phyloP scores from a whole-genome alignment of 2,329 filamentous ascomycete genomes.

The Dactylellina cionopaga region DNA sequence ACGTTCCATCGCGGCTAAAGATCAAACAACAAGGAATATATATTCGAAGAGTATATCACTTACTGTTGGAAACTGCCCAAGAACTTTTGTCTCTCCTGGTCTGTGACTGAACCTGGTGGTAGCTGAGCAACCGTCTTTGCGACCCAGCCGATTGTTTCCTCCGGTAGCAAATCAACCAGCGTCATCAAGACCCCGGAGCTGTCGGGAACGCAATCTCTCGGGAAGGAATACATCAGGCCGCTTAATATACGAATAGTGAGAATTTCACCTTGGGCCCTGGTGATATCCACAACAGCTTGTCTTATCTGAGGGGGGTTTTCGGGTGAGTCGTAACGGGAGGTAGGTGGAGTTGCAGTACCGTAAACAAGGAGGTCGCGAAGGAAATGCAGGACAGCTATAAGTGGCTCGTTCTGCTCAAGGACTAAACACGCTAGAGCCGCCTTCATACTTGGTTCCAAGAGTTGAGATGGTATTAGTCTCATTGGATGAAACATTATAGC shows the following conservation, averaged over 20 bases:
- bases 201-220: conserved; percentile 92
- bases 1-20: neutral
- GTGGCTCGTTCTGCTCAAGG: conserved; percentile 88
- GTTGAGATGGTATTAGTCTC: conserved; percentile 79
- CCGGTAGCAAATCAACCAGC: conserved; percentile 85
- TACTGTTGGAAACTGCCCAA: conserved; percentile 79
- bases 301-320: conserved; percentile 75
- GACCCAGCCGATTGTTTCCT: conserved; percentile 82
- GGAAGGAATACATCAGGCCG: conserved; percentile 99
- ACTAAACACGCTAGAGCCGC: conserved; percentile 87
- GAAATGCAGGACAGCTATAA: conserved; percentile 92
- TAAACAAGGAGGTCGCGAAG: conserved; percentile 90
- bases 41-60: conserved; percentile 19
- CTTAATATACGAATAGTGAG: conserved; percentile 90
- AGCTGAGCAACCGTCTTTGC: conserved; percentile 84
- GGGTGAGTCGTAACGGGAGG: conserved; percentile 68
- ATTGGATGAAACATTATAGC: conserved; percentile 92
- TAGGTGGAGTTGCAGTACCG: conserved; percentile 73
- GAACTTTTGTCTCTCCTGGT: conserved; percentile 81
- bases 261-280: conserved; percentile 75
- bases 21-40: neutral
- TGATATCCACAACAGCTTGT: conserved; percentile 76
- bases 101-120: conserved; percentile 81
- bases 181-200: conserved; percentile 90
- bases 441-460: conserved; percentile 84